A percentile compares a stretch with the other conserved stretches of the same genome.
Evolutionary conservation across 1,139 yeast genomes (phyloP).

Genomic region (Pichia sp.): DNA sequence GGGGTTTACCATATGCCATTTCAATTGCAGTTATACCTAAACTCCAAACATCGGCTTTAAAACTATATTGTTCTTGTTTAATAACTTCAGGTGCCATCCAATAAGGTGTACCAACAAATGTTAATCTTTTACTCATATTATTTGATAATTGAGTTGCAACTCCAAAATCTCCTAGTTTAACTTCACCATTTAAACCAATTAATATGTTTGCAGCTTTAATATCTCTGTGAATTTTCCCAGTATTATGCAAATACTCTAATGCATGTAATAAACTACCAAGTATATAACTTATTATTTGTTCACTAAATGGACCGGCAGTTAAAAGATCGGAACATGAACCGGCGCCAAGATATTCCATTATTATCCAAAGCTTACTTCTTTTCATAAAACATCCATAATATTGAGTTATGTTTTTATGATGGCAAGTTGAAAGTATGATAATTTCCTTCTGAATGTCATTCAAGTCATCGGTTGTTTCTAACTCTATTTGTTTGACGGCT

Average conservation of each 20-base stretch:
- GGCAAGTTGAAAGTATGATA: slow-evolving; percentile 67
- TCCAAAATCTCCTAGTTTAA: slow-evolving; percentile 93
- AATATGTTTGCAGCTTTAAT: slow-evolving; percentile 80
- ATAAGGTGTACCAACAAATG: slow-evolving; percentile 97
- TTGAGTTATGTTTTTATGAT: slow-evolving; percentile 60
- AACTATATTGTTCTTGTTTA: slow-evolving; percentile 78
- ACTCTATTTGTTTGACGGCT: slow-evolving; percentile 68
- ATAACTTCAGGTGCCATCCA: slow-evolving; percentile 99
- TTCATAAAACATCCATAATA: slow-evolving; percentile 78
- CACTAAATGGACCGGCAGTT: slow-evolving; percentile 57
- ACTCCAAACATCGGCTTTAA: slow-evolving; percentile 93
- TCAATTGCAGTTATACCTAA: slow-evolving; percentile 88
- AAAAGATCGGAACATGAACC: slow-evolving; percentile 71
- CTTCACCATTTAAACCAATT: slow-evolving; percentile 62
- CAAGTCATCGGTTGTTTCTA: slow-evolving; percentile 71
- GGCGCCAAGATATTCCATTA: slow-evolving; percentile 80
- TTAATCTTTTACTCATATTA: slow-evolving; percentile 68
- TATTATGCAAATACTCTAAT: slow-evolving; percentile 61
- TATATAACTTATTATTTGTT: slow-evolving; percentile 51
- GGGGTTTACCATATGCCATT: slow-evolving; percentile 78
- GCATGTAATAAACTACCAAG: slow-evolving; percentile 57
- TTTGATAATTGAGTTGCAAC: slow-evolving; percentile 84
- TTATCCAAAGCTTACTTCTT: slow-evolving; percentile 76
- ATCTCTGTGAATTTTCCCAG: slow-evolving; percentile 81
- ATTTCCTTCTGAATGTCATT: slow-evolving; percentile 79